A percentile compares a stretch with the other conserved stretches of the same genome.
phyloP scores from a whole-genome alignment of 257 asterid genomes.

The Salvia hispanica region DNA sequence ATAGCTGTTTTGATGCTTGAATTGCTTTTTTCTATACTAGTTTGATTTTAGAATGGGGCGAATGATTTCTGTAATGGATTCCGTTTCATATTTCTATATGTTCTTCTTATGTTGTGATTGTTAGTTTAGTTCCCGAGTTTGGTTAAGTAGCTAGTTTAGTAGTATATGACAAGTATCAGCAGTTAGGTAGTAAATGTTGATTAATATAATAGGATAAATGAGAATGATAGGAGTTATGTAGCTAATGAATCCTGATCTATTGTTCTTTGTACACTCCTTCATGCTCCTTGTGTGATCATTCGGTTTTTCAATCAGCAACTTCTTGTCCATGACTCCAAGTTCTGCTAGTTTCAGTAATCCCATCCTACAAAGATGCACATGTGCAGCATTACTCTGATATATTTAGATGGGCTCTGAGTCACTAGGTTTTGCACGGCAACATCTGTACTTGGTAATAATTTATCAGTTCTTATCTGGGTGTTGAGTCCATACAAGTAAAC shows the following conservation, averaged over 20 bases:
- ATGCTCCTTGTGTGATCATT: neutral
- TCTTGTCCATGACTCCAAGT: neutral
- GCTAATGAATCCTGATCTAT: constrained; percentile 1
- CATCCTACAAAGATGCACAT: constrained; percentile 1
- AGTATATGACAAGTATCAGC: neutral
- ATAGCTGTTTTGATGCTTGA: neutral
- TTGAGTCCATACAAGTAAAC: neutral
- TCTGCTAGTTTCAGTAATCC: neutral
- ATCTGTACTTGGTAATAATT: neutral
- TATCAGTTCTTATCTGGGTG: constrained; percentile 3
- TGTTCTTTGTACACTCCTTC: neutral
- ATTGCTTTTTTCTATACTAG: neutral
- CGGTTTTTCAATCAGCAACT: constrained; percentile 8
- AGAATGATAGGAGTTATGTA: constrained; percentile 3
- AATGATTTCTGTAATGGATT: neutral
- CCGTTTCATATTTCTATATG: neutral
- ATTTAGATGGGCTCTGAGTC: neutral
- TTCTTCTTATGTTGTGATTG: neutral
- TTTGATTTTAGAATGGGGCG: neutral
- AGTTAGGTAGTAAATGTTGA: neutral
- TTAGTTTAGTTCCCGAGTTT: neutral
- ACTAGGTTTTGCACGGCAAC: neutral
- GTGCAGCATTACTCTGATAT: neutral
- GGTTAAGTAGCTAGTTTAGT: neutral
- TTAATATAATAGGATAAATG: neutral